Evolutionary conservation across 805 yeast species (phyloP).

Genomic region (Debaryomyces hansenii): DNA sequence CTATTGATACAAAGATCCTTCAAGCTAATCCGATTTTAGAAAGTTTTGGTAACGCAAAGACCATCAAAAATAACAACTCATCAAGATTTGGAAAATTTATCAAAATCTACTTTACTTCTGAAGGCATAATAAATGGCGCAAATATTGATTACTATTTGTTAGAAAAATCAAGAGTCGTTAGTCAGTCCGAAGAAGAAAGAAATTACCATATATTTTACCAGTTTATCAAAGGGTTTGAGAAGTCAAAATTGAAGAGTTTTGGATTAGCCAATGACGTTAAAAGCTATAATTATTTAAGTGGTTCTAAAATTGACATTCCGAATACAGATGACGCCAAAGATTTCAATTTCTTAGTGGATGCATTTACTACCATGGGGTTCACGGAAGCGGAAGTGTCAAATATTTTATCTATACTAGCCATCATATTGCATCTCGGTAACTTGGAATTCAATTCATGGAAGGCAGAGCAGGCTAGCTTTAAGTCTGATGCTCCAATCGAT

Average conservation of each 20-base stretch:
- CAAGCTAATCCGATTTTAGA: constrained; percentile 96
- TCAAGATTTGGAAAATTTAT: constrained; percentile 97
- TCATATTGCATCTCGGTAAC: constrained; percentile 84
- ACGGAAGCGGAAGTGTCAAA: constrained; percentile 50
- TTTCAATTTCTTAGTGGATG: constrained; percentile 58
- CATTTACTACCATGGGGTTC: constrained; percentile 77
- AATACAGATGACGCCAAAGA: constrained; percentile 77
- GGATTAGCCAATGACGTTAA: constrained; percentile 40
- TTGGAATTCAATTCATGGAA: constrained; percentile 65
- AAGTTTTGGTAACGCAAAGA: constrained; percentile 96
- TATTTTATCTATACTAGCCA: constrained; percentile 67
- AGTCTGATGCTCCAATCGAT: constrained; percentile 50
- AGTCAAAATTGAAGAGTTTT: constrained; percentile 44
- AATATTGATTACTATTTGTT: constrained; percentile 91
- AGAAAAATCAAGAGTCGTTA: constrained; percentile 89
- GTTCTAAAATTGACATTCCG: constrained; percentile 56
- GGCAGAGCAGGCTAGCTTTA: constrained; percentile 74
- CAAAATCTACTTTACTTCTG: constrained; percentile 68
- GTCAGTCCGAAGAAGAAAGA: constrained; percentile 74
- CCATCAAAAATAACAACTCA: constrained; percentile 89
- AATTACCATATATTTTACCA: constrained; percentile 95
- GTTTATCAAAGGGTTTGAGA: constrained; percentile 64
- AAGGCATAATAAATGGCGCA: constrained; percentile 79
- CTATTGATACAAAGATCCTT: constrained; percentile 80
- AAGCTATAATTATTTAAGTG: constrained; percentile 57